phyloP scores from a whole-genome alignment of 306 rosid species.

The Glycine soja region DNA sequence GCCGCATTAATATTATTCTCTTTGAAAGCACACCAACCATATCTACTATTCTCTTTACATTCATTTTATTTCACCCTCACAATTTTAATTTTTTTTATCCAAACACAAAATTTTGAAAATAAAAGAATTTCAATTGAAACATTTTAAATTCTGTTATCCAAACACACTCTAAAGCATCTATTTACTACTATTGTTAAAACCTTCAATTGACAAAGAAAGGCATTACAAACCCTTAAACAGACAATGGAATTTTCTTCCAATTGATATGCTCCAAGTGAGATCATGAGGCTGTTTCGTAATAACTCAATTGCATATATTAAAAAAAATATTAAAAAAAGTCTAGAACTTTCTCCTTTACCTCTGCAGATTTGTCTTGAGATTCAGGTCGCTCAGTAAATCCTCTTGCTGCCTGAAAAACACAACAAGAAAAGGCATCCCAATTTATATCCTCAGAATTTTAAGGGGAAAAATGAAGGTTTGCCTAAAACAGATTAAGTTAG shows the following conservation, averaged over 20 bases:
- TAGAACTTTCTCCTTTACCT: constrained; percentile 58
- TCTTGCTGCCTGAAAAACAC: constrained; percentile 65
- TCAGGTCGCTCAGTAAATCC: constrained; percentile 62
- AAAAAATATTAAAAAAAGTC: background rate
- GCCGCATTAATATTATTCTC: no score
- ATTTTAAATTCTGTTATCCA: no score
- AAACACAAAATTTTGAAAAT: no score
- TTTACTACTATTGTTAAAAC: background rate
- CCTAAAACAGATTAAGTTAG: constrained; percentile 39
- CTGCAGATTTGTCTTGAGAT: constrained; percentile 68
- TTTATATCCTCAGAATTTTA: constrained; percentile 16
- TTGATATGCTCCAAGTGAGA: background rate
- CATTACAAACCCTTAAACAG: constrained; percentile 1
- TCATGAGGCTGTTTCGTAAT: background rate
- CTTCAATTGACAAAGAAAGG: background rate
- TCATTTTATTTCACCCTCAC: no score
- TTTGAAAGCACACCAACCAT: no score
- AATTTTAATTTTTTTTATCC: no score
- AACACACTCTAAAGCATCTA: background rate
- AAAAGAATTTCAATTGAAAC: no score
- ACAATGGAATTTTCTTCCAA: background rate
- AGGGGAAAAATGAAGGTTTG: background rate
- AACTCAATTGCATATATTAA: constrained; percentile 22
- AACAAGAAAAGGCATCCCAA: constrained; percentile 38
- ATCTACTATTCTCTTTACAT: no score